Base-by-base conservation (phyloP, 176 grass and related monocot species). In the Pontederia paniculata region DNA sequence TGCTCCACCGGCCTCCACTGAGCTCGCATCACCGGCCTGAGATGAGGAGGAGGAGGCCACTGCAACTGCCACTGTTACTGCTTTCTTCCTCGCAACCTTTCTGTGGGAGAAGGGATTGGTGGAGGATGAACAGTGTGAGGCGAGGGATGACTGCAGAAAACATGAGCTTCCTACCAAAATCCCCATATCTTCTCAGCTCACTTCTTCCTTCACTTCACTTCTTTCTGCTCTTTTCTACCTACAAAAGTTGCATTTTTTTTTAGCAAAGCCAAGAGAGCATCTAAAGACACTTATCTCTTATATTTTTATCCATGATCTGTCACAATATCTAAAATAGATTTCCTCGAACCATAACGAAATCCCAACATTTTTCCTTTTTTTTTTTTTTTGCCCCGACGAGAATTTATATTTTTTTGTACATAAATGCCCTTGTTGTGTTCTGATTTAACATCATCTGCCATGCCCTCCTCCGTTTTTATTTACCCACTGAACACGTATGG, bases 111-210 rank as follows among this genome's bases (percentile, higher is more conserved):
- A 42, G 11, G 44, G 16, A 43, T 13, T 42, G 16, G 19, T 17
- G 21, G 55, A 66, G n/a, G 48, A 42, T 22, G 56, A 60, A 46
- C 13, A 60, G 56, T 15, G 4, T 17, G 11, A 2, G 13, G 45
- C 57, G 21, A 48, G 44, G 45, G 25, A 12, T 5, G 54, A 58
- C 46, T 43, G 46, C 46, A n/a, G 43, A 16, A 20, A 52, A 45
- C 22, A 52, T 47, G 57, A 59, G 23, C 48, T 52, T n/a, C 56
- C 57, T 46, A 12, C 18, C 10, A 61, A 13, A 50, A 72, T 42
- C 57, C 69, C 69, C 69, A 72, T 72, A 15, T 18, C 42, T 63
- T 10, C 2, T n/a, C 46, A 7, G 12, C 60, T 14, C 5, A 4
- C 0, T 8, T 22, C 23, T 31, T 21, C 17, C 16, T 57, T 28